A percentile compares a stretch with the other conserved stretches of the same genome.
These are phyloP conservation scores for Scytalidium lignicola DNA, from an alignment of 2,329 filamentous ascomycete species.

Conservation along the genomic window DNA sequence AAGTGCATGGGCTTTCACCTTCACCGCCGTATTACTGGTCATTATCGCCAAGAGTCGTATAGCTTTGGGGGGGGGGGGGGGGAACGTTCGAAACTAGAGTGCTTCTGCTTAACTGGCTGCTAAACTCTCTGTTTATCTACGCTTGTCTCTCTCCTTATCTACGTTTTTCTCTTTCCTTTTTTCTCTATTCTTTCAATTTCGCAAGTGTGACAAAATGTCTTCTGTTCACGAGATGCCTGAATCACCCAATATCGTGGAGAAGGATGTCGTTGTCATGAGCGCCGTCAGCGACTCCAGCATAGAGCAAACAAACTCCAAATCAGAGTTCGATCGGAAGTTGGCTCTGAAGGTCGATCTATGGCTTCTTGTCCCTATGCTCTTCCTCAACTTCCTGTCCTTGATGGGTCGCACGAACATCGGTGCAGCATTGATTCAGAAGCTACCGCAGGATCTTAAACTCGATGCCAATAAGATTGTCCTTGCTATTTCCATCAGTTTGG, in stretches of 20 bases:
- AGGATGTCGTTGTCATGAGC: background rate
- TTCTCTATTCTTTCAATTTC: background rate
- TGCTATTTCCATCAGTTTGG: conserved; percentile 34
- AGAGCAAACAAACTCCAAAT: background rate
- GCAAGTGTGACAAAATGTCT: background rate
- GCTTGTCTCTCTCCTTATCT: background rate
- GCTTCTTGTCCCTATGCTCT: conserved; percentile 22
- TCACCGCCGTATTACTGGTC: no score
- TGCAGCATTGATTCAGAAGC: conserved; percentile 10
- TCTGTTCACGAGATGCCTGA: background rate
- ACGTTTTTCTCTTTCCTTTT: background rate
- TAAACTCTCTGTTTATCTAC: no score
- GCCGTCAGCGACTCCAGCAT: background rate
- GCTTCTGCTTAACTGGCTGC: no score
- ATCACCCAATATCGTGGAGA: background rate
- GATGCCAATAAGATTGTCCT: conserved; percentile 19
- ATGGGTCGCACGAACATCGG: conserved; percentile 10
- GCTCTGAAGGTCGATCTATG: conserved; percentile 8
- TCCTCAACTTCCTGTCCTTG: conserved; percentile 21
- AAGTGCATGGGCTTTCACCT: no score
- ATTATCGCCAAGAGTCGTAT: no score
- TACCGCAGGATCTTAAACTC: conserved; percentile 21
- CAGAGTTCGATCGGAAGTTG: conserved; percentile 5
- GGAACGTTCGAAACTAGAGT: no score
- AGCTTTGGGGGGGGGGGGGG: no score